phyloP scores from a whole-genome alignment of 176 grass and related monocot genomes.

The Oryza nivara region DNA sequence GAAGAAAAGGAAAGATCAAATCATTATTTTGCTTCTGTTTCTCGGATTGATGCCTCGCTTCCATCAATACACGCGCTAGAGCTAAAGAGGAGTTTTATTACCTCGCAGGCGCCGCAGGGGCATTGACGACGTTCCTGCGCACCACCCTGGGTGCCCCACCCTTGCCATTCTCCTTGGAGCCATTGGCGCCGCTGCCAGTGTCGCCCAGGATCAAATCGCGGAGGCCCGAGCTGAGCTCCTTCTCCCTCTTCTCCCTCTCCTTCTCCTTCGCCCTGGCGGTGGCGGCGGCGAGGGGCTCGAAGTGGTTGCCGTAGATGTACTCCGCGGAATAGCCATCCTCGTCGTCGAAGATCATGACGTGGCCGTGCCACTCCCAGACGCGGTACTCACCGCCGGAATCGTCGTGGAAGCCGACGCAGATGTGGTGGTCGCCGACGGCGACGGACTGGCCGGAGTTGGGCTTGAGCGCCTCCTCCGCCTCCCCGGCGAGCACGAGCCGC shows the following conservation, averaged over 20 bases:
- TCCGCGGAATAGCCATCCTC: conserved; percentile 88
- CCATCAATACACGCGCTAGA: not conserved
- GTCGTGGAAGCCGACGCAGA: conserved; percentile 84
- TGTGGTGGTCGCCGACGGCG: conserved; percentile 83
- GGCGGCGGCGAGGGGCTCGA: conserved; percentile 62
- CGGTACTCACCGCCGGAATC: conserved; percentile 80
- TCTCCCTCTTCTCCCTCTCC: conserved; percentile 64
- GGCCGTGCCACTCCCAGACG: conserved; percentile 99
- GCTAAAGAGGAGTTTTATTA: conserved; percentile 48
- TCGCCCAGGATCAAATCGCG: conserved; percentile 72
- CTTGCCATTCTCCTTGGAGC: conserved; percentile 31
- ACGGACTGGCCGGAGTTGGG: conserved; percentile 90
- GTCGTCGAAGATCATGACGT: conserved; percentile 96
- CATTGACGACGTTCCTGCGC: conserved; percentile 58
- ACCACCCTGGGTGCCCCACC: conserved; percentile 56
- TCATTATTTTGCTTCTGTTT: conserved; percentile 52
- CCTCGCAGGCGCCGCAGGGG: conserved; percentile 39
- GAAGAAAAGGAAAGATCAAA: not conserved
- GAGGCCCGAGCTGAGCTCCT: conserved; percentile 63
- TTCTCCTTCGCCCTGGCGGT: conserved; percentile 58
- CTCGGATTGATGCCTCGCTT: conserved; percentile 30
- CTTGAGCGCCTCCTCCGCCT: conserved; percentile 70
- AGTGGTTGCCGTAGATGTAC: conserved; percentile 95
- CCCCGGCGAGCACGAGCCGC: conserved; percentile 59
- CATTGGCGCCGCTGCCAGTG: conserved; percentile 7